phyloP scores from a whole-genome alignment of 2,329 filamentous ascomycete species.

The Plenodomus biglobosus region DNA sequence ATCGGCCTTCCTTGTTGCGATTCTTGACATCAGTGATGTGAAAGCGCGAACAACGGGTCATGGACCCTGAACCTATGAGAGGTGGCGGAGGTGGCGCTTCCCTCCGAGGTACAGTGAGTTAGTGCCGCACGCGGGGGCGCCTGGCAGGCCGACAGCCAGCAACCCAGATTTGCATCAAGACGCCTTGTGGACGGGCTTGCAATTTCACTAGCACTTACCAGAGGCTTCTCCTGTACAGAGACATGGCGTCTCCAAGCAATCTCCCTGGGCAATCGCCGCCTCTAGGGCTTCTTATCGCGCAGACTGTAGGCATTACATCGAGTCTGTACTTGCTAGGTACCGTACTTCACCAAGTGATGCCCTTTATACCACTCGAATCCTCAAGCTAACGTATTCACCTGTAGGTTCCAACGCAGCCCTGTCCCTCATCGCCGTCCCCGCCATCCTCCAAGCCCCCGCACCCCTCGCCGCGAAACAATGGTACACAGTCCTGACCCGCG shows the following conservation, averaged over 20 bases:
- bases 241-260: constrained; percentile 22
- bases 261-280: constrained; percentile 28
- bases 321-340: constrained; percentile 53
- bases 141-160: neutral
- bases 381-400: neutral
- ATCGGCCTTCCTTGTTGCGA: no score
- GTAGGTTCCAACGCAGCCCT: constrained; percentile 13
- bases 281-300: constrained; percentile 49
- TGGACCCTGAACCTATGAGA: neutral
- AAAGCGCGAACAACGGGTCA: no score
- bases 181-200: no score
- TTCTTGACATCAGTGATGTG: no score
- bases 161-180: no score
- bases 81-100: neutral
- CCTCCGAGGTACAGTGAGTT: neutral
- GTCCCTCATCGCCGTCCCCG: constrained; percentile 53
- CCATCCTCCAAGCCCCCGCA: constrained; percentile 58
- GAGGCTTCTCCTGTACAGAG: neutral
- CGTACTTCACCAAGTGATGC: no score
- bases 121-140: neutral
- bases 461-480: constrained; percentile 60
- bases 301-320: constrained; percentile 55
- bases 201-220: no score
- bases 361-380: no score
- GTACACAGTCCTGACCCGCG: constrained; percentile 48